Percentiles rank a stretch among this genome's conserved stretches.
Evolutionary conservation across 1,284 basidiomycete species (phyloP).

Genomic region (Cryptococcus jaspeensis): DNA sequence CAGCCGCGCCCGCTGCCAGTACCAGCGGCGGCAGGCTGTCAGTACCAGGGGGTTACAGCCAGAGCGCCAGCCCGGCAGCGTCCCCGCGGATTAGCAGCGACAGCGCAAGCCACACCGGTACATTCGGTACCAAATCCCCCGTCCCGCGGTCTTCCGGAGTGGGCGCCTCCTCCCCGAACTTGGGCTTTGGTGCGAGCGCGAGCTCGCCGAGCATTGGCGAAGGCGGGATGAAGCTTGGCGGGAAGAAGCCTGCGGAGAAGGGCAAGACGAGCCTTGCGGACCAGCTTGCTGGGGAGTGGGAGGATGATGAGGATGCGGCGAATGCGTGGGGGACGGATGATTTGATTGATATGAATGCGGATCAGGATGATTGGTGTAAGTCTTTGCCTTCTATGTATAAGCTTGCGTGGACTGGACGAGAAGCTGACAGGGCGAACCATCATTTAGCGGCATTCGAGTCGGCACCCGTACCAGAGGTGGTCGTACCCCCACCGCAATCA

Average conservation of each 20-base stretch:
- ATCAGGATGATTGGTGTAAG: conserved; percentile 88
- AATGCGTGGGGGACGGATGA: conserved; percentile 70
- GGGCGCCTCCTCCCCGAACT: not conserved
- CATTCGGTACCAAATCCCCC: not conserved
- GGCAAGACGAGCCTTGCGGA: conserved; percentile 54
- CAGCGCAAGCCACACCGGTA: not conserved
- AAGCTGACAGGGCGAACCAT: too few relatives aligned
- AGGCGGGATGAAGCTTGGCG: conserved; percentile 67
- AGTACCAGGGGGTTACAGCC: not conserved
- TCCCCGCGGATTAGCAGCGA: conserved; percentile 25
- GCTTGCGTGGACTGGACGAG: too few relatives aligned
- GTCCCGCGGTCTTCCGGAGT: not conserved
- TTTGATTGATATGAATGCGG: conserved; percentile 86
- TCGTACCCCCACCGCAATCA: conserved; percentile 37
- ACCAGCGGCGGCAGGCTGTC: not conserved
- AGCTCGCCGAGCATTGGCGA: not conserved
- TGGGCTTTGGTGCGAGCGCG: not conserved
- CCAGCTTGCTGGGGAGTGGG: conserved; percentile 57
- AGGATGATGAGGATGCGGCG: conserved; percentile 50
- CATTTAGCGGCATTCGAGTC: conserved; percentile 74
- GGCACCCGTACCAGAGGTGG: conserved; percentile 54
- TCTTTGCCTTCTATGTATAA: too few relatives aligned
- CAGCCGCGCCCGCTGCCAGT: conserved; percentile 32
- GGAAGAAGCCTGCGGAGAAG: conserved; percentile 51
- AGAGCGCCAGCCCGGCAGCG: conserved; percentile 6